Evolutionary conservation across 805 yeast genomes (phyloP).

Genomic region (Huiozyma sinensis): DNA sequence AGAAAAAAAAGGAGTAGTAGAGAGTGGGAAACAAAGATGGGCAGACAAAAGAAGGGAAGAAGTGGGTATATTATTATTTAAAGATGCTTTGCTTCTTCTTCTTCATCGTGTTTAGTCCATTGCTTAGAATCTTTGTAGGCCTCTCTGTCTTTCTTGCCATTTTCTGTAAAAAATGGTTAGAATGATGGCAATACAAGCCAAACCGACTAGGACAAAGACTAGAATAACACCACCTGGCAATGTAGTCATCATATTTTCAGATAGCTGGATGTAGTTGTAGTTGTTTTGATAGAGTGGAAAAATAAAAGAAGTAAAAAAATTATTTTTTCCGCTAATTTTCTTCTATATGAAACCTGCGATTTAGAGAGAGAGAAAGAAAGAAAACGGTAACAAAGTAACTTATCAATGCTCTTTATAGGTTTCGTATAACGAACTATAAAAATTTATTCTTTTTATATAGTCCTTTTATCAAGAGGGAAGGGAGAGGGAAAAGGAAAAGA

Average conservation of each 20-base stretch:
- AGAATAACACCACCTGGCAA: slow-evolving; percentile 68
- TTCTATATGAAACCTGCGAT: neutral
- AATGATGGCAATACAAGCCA: slow-evolving; percentile 26
- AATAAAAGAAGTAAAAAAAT: neutral
- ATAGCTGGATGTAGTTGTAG: neutral
- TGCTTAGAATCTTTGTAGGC: slow-evolving; percentile 28
- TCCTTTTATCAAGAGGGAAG: neutral
- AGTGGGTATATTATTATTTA: neutral
- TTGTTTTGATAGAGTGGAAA: neutral
- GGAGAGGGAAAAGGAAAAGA: neutral
- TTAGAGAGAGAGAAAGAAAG: neutral
- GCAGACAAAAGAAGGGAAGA: neutral
- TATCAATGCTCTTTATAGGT: neutral
- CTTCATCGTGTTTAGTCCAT: too few relatives aligned
- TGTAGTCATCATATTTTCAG: slow-evolving; percentile 30
- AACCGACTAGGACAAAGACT: slow-evolving; percentile 40
- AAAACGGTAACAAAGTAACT: neutral
- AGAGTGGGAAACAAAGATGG: neutral
- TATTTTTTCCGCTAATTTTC: neutral
- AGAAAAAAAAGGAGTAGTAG: neutral
- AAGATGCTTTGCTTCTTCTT: neutral
- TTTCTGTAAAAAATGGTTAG: slow-evolving; percentile 25
- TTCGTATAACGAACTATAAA: too few relatives aligned
- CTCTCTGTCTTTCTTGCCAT: slow-evolving; percentile 30
- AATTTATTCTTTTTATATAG: too few relatives aligned